A percentile compares a stretch with the other conserved stretches of the same genome.
Conservation (phyloP, 768 basidiomycete genomes). For the Mycena leptocephala region DNA sequence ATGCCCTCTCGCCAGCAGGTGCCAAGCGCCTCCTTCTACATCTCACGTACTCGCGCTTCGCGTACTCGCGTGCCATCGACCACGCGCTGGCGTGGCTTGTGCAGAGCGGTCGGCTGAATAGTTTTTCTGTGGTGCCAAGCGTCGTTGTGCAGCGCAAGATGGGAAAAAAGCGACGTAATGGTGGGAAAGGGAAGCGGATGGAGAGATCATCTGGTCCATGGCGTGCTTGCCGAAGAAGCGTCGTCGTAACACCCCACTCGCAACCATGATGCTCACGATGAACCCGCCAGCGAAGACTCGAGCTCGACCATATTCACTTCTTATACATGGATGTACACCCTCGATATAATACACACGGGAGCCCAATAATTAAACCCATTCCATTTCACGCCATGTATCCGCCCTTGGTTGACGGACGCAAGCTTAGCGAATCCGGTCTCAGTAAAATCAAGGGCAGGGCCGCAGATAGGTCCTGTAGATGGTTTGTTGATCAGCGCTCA, state of each 20-base stretch:
- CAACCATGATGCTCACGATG: too few species aligned
- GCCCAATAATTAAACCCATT: neutral
- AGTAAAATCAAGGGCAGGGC: conserved; percentile 34
- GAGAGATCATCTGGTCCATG: conserved; percentile 2
- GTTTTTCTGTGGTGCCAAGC: conserved; percentile 79
- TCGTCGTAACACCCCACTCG: neutral
- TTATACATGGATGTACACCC: neutral
- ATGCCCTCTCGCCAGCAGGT: conserved; percentile 72
- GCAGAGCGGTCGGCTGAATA: conserved; percentile 66
- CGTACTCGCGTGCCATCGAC: conserved; percentile 85
- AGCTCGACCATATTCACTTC: neutral
- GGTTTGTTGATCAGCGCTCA: too few species aligned
- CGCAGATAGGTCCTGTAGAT: too few species aligned
- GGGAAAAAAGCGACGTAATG: conserved; percentile 70
- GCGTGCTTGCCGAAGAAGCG: neutral
- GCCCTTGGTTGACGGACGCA: neutral
- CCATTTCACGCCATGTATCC: conserved; percentile 16
- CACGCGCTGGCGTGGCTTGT: conserved; percentile 83
- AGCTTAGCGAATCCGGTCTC: conserved; percentile 18
- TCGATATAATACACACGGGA: neutral
- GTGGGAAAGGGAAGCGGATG: conserved; percentile 44
- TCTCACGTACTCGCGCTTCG: conserved; percentile 76
- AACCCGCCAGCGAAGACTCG: too few species aligned
- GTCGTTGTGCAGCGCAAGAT: conserved; percentile 78
- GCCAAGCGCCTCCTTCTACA: conserved; percentile 75